Conservation (phyloP, 2,329 filamentous ascomycete species). For the Fusarium palustre region DNA sequence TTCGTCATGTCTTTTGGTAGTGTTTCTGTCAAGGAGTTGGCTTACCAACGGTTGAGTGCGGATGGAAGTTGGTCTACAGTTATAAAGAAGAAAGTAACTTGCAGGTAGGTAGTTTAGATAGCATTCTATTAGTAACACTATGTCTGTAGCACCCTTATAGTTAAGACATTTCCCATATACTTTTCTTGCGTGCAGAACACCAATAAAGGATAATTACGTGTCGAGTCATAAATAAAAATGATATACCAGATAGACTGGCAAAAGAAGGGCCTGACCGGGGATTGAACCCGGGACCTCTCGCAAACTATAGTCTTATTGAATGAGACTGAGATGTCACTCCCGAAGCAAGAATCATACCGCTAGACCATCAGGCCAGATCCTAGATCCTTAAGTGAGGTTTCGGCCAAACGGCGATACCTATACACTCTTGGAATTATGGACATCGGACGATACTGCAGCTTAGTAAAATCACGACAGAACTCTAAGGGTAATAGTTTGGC, state of each 20-base stretch:
- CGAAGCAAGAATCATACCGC: conserved; percentile 39
- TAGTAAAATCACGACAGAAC: too few relatives aligned
- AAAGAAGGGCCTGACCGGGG: conserved; percentile 56
- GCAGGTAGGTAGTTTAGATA: not conserved
- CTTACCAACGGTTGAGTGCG: conserved; percentile 29
- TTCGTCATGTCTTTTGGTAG: conserved; percentile 18
- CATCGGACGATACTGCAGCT: too few relatives aligned
- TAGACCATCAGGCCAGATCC: conserved; percentile 34
- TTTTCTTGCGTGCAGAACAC: not conserved
- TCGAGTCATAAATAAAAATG: not conserved
- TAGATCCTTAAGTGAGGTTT: conserved; percentile 7
- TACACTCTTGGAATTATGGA: too few relatives aligned
- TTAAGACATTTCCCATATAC: too few relatives aligned
- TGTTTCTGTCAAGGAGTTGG: conserved; percentile 1
- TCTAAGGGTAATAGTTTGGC: too few relatives aligned
- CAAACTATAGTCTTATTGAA: conserved; percentile 41
- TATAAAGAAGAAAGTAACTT: not conserved
- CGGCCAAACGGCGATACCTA: not conserved
- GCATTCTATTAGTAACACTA: too few relatives aligned
- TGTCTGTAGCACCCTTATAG: too few relatives aligned
- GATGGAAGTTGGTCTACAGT: conserved; percentile 33
- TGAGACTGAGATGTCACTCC: conserved; percentile 28
- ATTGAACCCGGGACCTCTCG: conserved; percentile 62
- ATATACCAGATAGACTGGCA: not conserved
- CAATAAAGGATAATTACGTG: not conserved